Evolutionary conservation across 495 filamentous ascomycete genomes (phyloP).

Genomic region (Penicillium atrosanguineum): DNA sequence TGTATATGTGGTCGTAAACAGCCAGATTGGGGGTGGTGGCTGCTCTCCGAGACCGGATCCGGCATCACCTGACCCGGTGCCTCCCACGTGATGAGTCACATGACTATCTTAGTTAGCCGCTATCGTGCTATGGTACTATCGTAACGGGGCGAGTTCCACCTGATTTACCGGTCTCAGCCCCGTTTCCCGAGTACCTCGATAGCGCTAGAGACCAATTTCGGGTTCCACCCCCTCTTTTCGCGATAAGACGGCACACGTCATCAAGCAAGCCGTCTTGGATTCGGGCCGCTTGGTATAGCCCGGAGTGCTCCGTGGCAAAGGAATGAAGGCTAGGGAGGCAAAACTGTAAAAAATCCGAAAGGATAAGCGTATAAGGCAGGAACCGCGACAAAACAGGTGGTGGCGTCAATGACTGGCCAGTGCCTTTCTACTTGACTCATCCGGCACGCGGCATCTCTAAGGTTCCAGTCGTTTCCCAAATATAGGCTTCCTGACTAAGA

Average conservation of each 20-base stretch:
- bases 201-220: conserved; percentile 4
- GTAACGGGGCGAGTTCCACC: neutral
- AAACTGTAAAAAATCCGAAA: neutral
- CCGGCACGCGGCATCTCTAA: conserved; percentile 20
- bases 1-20: neutral
- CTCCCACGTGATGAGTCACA: neutral
- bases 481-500: conserved; percentile 37
- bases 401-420: conserved; percentile 22
- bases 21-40: neutral
- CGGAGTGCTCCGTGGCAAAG: neutral
- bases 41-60: conserved; percentile 10
- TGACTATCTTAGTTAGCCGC: neutral
- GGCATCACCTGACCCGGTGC: conserved; percentile 10
- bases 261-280: too few relatives aligned
- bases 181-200: conserved; percentile 2
- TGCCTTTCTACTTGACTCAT: conserved; percentile 27
- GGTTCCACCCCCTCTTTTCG: conserved; percentile 32
- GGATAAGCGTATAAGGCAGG: neutral
- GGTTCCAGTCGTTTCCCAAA: conserved; percentile 22
- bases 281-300: too few relatives aligned
- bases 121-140: neutral
- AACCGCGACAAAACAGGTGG: conserved; percentile 6
- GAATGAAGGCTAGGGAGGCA: neutral
- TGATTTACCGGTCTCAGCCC: neutral
- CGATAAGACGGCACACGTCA: conserved; percentile 20